Percentiles rank a stretch among this genome's conserved stretches.
phyloP scores from a whole-genome alignment of 1,139 yeast species.

The Ogataea hybrid region DNA sequence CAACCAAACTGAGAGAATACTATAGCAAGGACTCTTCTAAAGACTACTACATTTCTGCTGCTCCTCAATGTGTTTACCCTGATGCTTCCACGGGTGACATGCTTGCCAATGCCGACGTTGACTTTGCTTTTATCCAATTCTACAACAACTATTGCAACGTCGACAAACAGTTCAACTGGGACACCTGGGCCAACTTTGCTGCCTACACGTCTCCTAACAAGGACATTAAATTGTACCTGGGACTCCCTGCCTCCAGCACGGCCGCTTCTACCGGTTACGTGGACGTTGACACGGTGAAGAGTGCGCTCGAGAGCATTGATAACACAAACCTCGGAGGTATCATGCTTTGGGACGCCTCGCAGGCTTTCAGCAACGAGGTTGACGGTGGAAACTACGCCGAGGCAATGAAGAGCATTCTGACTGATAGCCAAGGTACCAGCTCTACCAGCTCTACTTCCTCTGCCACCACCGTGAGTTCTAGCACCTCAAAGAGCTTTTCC shows the following conservation, averaged over 20 bases:
- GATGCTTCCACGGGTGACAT: conserved; percentile 80
- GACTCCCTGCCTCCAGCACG: conserved; percentile 46
- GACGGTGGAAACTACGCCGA: conserved; percentile 39
- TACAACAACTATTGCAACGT: conserved; percentile 85
- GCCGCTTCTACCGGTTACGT: conserved; percentile 60
- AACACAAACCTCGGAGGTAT: conserved; percentile 70
- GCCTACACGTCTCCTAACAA: conserved; percentile 60
- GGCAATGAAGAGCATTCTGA: conserved; percentile 41
- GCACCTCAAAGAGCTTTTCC: conserved; percentile 5
- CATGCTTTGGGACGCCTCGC: conserved; percentile 91
- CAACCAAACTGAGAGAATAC: conserved; percentile 54
- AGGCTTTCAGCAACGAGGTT: conserved; percentile 57
- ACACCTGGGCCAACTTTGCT: conserved; percentile 78
- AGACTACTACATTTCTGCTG: conserved; percentile 79
- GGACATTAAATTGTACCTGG: conserved; percentile 55
- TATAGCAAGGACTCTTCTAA: conserved; percentile 55
- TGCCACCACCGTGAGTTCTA: not conserved
- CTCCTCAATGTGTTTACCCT: conserved; percentile 95
- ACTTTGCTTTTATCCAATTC: conserved; percentile 88
- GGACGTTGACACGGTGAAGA: conserved; percentile 40
- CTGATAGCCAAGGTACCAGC: conserved; percentile 8
- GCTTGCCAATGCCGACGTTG: conserved; percentile 60
- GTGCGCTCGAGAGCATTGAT: conserved; percentile 35
- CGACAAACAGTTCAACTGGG: conserved; percentile 68
- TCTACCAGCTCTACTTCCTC: not conserved